Evolutionary conservation across 139 green algal genomes (phyloP), one percentile per base, ranked within the genome.

Genomic region (Mychonastes homosphaera): DNA sequence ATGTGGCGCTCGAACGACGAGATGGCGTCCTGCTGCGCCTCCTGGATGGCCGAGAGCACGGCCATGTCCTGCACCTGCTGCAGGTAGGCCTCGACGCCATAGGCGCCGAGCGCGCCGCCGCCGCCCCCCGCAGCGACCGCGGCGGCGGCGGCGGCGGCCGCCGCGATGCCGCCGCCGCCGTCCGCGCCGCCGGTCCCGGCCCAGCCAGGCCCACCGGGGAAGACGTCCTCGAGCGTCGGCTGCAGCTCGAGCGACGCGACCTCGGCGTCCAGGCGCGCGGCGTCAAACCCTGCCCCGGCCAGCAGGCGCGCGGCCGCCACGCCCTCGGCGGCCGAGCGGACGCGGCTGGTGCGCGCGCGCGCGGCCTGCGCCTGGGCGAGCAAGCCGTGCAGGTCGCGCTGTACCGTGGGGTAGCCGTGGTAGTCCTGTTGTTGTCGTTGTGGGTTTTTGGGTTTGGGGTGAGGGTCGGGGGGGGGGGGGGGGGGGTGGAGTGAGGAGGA

Each of bases 11-110:
- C 84, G 72, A 92, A 93, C 7, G 78, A 71, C 0, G 75, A 53
- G 23, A 82, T 73, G 1, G 77, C 74, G 27, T 84, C 72, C 16
- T 78, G 68, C 62, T 92, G 84, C n/a, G 79, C 74, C 61, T 89
- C 77, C 81, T 92, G 84, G 10, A 85, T 80, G 21, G 75, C 64
- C 28, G 72, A 62, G 6, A 88, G 56, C 19, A 85, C 69, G 12
- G 78, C 82, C 36, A 73, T 69, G 59, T 88, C 67, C 58, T 90
- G 80, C n/a, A 91, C 71, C 56, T 91, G 81, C 70, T 84, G 70
- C 55, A 92, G 62, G 47, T 92, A 92, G 18, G 88, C 83, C n/a
- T 89, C 81, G 24, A 91, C 79, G 40, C 59, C 82, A n/a, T n/a
- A n/a, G n/a, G n/a, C n/a, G n/a, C n/a, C n/a, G n/a, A n/a, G n/a